phyloP scores from a whole-genome alignment of 2,329 filamentous ascomycete species.

The Ophiocordyceps camponoti-floridani region DNA sequence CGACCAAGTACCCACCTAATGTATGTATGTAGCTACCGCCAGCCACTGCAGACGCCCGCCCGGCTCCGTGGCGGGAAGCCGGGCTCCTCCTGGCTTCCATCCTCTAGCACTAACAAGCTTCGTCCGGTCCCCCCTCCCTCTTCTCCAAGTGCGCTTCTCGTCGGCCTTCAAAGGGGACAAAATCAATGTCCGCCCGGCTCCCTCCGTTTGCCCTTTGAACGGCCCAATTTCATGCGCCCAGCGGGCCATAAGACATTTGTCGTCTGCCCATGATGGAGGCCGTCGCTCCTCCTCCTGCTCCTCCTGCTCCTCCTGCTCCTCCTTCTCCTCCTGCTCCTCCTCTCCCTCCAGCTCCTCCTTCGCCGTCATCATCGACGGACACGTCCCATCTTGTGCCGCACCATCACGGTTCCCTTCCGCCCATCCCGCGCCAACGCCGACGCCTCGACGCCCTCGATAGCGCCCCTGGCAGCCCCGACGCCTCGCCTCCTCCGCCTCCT shows the following conservation, averaged over 20 bases:
- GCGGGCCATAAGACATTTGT: not conserved
- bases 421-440: conserved; percentile 5
- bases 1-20: too few relatives aligned
- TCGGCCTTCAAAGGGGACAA: not conserved
- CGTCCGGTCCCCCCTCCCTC: not conserved
- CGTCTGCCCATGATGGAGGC: not conserved
- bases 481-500: conserved; percentile 4
- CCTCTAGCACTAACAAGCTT: too few relatives aligned
- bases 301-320: not conserved
- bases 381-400: conserved; percentile 1
- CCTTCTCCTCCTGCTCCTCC: not conserved
- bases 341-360: not conserved
- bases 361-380: conserved; percentile 13
- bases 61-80: too few relatives aligned
- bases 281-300: not conserved
- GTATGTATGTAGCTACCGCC: too few relatives aligned
- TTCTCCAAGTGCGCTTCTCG: not conserved
- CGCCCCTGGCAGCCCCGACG: not conserved
- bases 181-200: not conserved
- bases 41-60: too few relatives aligned
- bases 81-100: too few relatives aligned
- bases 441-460: not conserved
- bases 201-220: not conserved
- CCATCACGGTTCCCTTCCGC: conserved; percentile 6
- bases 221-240: not conserved